Evolutionary conservation across 495 filamentous ascomycete genomes (phyloP).

Genomic region (Penicillium longicatenatum): DNA sequence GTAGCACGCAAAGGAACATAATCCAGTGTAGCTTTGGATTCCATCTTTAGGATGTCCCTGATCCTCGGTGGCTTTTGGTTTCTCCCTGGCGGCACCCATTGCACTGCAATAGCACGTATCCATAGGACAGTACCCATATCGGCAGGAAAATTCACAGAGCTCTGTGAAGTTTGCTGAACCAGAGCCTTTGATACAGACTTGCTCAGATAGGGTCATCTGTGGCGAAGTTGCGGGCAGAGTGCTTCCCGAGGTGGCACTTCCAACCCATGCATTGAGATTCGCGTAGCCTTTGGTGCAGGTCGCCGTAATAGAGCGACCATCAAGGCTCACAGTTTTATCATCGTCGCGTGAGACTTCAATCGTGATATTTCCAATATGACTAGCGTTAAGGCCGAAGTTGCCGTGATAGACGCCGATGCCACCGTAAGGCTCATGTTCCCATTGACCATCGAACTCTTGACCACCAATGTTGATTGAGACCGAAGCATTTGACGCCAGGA

Average conservation of each 20-base stretch:
- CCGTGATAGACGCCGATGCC: slow-evolving; percentile 53
- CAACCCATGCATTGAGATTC: slow-evolving; percentile 56
- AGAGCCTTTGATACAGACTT: slow-evolving; percentile 18
- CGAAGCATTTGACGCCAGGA: slow-evolving; percentile 30
- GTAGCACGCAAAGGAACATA: slow-evolving; percentile 20
- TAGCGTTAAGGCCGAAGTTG: slow-evolving; percentile 46
- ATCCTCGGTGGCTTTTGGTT: slow-evolving; percentile 11
- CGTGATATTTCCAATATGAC: slow-evolving; percentile 51
- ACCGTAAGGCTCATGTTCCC: slow-evolving; percentile 31
- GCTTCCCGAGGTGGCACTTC: slow-evolving; percentile 23
- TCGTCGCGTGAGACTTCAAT: slow-evolving; percentile 50
- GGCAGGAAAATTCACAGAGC: slow-evolving; percentile 21
- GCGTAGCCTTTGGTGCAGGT: slow-evolving; percentile 50
- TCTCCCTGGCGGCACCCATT: slow-evolving; percentile 13
- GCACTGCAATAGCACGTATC: slow-evolving; percentile 21
- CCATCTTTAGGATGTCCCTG: slow-evolving; percentile 15
- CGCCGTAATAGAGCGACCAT: slow-evolving; percentile 50
- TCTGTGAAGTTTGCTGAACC: slow-evolving; percentile 16
- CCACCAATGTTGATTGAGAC: slow-evolving; percentile 57
- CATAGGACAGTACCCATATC: slow-evolving; percentile 24
- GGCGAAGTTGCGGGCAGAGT: slow-evolving; percentile 6
- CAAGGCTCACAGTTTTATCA: slow-evolving; percentile 23
- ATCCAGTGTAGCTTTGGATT: slow-evolving; percentile 10
- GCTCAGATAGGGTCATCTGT: slow-evolving; percentile 10
- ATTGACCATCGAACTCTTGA: slow-evolving; percentile 24